A percentile compares a stretch with the other conserved stretches of the same genome.
These are phyloP conservation scores for Colletotrichum noveboracense DNA, from an alignment of 2,329 filamentous ascomycete species.

Conservation along the genomic window DNA sequence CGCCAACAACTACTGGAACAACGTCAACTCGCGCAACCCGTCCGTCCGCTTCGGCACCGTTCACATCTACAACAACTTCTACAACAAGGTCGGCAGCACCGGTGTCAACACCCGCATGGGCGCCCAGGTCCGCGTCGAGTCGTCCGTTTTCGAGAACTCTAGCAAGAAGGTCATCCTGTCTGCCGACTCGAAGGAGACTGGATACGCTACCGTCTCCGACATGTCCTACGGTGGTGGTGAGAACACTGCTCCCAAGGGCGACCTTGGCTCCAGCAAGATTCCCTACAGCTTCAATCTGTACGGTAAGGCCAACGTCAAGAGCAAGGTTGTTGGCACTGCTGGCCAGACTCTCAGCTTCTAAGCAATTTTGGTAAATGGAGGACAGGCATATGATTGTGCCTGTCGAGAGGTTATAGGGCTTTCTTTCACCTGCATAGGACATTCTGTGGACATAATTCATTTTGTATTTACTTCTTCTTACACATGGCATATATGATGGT, in stretches of 20 bases:
- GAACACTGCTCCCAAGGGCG: slow-evolving; percentile 55
- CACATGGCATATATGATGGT: neutral
- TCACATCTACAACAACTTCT: slow-evolving; percentile 62
- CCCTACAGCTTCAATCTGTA: slow-evolving; percentile 50
- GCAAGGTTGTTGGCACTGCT: slow-evolving; percentile 42
- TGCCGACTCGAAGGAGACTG: slow-evolving; percentile 44
- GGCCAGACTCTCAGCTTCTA: slow-evolving; percentile 42
- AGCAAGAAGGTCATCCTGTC: slow-evolving; percentile 41
- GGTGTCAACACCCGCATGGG: slow-evolving; percentile 62
- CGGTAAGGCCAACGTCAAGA: slow-evolving; percentile 51
- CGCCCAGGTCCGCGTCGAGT: slow-evolving; percentile 62
- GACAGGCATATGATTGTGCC: neutral
- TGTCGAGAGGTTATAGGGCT: neutral
- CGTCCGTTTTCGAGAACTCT: slow-evolving; percentile 51
- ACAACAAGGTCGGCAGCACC: slow-evolving; percentile 28
- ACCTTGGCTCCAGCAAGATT: slow-evolving; percentile 58
- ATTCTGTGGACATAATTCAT: neutral
- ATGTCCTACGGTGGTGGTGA: slow-evolving; percentile 46
- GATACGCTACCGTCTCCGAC: slow-evolving; percentile 46
- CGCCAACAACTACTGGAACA: slow-evolving; percentile 68
- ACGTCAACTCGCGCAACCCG: slow-evolving; percentile 68
- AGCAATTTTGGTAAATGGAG: neutral
- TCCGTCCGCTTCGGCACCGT: slow-evolving; percentile 69
- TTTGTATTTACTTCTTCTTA: neutral
- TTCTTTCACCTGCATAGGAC: neutral